phyloP scores from a whole-genome alignment of 345 rosid species.

The Ailanthus altissimus region DNA sequence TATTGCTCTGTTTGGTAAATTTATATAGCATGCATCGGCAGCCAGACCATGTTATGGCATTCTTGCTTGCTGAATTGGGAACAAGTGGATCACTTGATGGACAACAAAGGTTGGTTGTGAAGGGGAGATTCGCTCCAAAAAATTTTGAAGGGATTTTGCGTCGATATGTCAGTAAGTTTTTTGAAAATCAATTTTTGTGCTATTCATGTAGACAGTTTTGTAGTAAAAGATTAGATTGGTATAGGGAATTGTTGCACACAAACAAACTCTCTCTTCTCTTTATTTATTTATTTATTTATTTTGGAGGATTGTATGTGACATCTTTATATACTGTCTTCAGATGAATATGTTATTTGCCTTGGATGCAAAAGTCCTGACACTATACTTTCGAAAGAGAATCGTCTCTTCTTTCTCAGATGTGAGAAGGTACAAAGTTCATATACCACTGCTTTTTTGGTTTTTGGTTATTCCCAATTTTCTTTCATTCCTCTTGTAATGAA shows the following conservation, averaged over 20 bases:
- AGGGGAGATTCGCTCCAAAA: conserved; percentile 92
- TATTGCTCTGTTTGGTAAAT: background rate
- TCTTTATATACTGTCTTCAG: conserved; percentile 30
- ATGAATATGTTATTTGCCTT: conserved; percentile 58
- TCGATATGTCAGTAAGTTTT: conserved; percentile 81
- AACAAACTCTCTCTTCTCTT: background rate
- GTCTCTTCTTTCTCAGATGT: conserved; percentile 71
- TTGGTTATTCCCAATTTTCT: too few species aligned
- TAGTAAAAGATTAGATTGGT: background rate
- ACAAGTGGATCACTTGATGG: conserved; percentile 97
- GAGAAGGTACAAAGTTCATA: conserved; percentile 50
- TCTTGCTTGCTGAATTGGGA: conserved; percentile 92
- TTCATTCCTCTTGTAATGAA: background rate
- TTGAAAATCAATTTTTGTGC: conserved; percentile 13
- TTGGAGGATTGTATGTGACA: background rate
- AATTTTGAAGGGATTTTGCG: conserved; percentile 86
- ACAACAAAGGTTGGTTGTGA: conserved; percentile 85
- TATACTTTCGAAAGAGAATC: conserved; percentile 67
- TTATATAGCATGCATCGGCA: conserved; percentile 81
- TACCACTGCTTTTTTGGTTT: background rate
- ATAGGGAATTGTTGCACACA: background rate
- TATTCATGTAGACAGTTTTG: background rate
- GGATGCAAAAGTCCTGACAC: conserved; percentile 79
- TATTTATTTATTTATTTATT: background rate
- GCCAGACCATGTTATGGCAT: conserved; percentile 91